These are phyloP conservation scores for Reutealis trisperma DNA, from an alignment of 345 rosid species.

Conservation along the genomic window DNA sequence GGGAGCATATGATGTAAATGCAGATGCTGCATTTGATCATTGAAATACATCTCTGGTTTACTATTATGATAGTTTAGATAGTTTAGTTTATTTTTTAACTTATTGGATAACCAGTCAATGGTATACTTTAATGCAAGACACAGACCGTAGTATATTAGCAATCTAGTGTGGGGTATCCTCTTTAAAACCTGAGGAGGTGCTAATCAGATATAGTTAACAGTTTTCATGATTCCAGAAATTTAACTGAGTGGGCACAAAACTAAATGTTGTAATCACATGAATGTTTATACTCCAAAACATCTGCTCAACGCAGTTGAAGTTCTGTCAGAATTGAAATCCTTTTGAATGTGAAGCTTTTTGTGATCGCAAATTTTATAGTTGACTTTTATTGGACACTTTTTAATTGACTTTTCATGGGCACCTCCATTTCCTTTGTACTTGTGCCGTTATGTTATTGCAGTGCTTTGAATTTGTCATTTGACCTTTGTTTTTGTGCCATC, in stretches of 20 bases:
- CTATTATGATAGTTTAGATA: background rate
- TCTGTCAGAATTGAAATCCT: background rate
- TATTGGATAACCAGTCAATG: background rate
- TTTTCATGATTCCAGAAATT: constrained; percentile 2
- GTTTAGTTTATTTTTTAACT: background rate
- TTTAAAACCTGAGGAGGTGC: constrained; percentile 1
- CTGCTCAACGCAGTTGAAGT: background rate
- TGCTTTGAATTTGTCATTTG: background rate
- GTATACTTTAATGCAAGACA: background rate
- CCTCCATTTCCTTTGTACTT: background rate
- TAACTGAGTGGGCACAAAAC: background rate
- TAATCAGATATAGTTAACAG: background rate
- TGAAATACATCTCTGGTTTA: background rate
- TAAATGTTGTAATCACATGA: background rate
- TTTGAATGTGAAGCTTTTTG: background rate
- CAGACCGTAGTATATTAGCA: too few relatives aligned
- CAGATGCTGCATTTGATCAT: constrained; percentile 9
- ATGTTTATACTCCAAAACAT: background rate
- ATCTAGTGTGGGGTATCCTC: background rate
- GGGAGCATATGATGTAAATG: background rate
- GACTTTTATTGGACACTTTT: background rate
- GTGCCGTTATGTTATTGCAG: background rate
- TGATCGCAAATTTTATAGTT: background rate
- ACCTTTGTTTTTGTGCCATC: background rate
- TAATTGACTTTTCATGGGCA: background rate